Evolutionary conservation across 2,329 filamentous ascomycete genomes (phyloP), one percentile per base, ranked within the genome.

Genomic region (Fusarium verticillioides): DNA sequence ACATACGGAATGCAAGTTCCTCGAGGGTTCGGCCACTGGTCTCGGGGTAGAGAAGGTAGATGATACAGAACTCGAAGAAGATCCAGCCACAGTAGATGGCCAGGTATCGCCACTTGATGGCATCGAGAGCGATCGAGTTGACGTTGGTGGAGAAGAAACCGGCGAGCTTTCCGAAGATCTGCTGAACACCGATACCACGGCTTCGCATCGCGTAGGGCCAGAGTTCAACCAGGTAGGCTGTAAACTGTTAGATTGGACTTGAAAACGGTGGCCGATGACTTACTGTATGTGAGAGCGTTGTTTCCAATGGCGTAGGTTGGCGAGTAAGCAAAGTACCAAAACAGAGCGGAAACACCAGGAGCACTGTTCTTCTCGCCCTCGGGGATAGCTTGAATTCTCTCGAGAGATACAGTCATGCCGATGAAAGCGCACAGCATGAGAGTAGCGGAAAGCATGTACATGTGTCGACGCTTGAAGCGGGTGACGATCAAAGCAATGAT

Each of bases 41-140:
- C 83, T 97, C 94, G 15, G 94, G 94, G 80, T 96, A 97, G 72
- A 95, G 87, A 82, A 95, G 93, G 83, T 91, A 96, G 57, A 96
- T 92, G 90, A 82, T 74, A 32, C 52, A 60, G 44, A 85, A 79
- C 74, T 86, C 83, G 40, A 85, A 82, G 4, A 78, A 77, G 18
- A 86, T 79, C 79, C 84, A 86, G 34, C 81, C 82, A 70, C 82
- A 83, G 69, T 85, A 85, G 15, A 84, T 83, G 34, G 83, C 82
- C 40, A 85, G 79, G 66, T 84, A 86, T 37, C 80, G 81, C 84
- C 84, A 86, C 57, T 80, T 75, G 28, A 82, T 80, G 23, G 79
- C 80, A 16, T 77, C 64, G 4, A 85, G 80, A 0, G 83, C 84
- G 21, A 85, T 82, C 0, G 84, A 83, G 78, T 86, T 86, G 74